Evolutionary conservation across 371 early-diverging fungal genomes (phyloP).

Genomic region (Mucor saturninus): DNA sequence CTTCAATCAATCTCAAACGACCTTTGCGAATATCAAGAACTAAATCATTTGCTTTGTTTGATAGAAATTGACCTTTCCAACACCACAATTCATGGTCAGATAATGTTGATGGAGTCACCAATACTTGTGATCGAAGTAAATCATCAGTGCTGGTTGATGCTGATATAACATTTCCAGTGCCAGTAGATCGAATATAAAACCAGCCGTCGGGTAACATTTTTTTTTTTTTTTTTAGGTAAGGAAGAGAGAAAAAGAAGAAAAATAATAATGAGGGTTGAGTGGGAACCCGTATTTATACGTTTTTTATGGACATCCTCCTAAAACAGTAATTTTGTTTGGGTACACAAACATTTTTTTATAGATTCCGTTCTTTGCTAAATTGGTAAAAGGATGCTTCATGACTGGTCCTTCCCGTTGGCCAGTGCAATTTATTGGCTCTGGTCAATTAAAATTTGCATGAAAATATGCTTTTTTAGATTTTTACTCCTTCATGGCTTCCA

Average conservation of each 20-base stretch:
- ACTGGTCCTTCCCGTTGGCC: constrained; percentile 20
- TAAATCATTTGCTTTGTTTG: constrained; percentile 45
- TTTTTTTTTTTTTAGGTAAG: background rate
- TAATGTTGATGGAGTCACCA: constrained; percentile 34
- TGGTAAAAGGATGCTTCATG: background rate
- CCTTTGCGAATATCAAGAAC: constrained; percentile 58
- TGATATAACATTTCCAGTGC: constrained; percentile 43
- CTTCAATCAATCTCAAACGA: constrained; percentile 52
- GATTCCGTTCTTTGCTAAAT: constrained; percentile 13
- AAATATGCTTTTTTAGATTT: constrained; percentile 14
- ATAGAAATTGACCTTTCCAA: constrained; percentile 48
- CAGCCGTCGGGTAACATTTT: constrained; percentile 33
- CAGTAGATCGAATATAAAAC: constrained; percentile 49
- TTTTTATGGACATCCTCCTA: constrained; percentile 8
- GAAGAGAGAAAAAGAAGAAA: constrained; percentile 12
- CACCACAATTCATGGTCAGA: constrained; percentile 47
- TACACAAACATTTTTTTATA: background rate
- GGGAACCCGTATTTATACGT: constrained; percentile 13
- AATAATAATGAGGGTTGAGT: background rate
- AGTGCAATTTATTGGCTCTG: constrained; percentile 24
- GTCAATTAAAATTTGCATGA: constrained; percentile 23
- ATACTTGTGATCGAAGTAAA: constrained; percentile 44
- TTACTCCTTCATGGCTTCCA: constrained; percentile 29
- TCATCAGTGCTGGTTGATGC: constrained; percentile 22
- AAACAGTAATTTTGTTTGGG: constrained; percentile 19